Evolutionary conservation across 371 early-diverging fungal genomes (phyloP), one percentile per base, ranked within the genome.

Genomic region (Mucor saturninus): DNA sequence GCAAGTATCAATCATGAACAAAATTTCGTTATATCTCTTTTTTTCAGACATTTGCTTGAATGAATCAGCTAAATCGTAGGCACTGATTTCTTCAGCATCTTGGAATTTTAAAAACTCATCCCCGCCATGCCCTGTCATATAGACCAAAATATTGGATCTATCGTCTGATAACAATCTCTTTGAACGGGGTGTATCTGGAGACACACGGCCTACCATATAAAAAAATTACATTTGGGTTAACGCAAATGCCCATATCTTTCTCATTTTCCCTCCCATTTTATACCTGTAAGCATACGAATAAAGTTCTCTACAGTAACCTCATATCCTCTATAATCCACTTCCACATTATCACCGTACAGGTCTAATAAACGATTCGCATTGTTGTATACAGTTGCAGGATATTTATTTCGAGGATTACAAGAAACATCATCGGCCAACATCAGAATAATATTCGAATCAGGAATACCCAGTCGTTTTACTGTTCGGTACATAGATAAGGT

Each of bases 361-460:
- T 98, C 97, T 26, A 95, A 69, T 26, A 81, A 68, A 14, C 91
- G 83, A 7, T 83, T 87, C 11, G 91, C 90, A 77, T 94, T 95
- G 72, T 96, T 95, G 79, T 87, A 97, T 0, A 97, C 96, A 0
- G 95, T 92, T 2, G 93, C 98, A 0, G 97, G 96, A 63, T 89
- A 90, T 59, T 84, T 84, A 74, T 97, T 98, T 57, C 98, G 87
- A 3, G 97, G 83, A 72, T 98, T 98, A 81, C 98, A 98, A 0
- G 98, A 95, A 28, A 96, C 92, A 74, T 97, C 98, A 72, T 98
- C 98, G 5, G 97, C 95, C 2, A 98, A 88, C 98, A 98, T 97
- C 39, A 98, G 86, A 59, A 98, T 94, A 70, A 98, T 97, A 78
- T 96, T 94, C 29, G 94, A 93, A 76, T 98, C 98, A 0, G 98